Conservation (phyloP, 1,139 yeast species). For the Yamadazyma buinensis region DNA sequence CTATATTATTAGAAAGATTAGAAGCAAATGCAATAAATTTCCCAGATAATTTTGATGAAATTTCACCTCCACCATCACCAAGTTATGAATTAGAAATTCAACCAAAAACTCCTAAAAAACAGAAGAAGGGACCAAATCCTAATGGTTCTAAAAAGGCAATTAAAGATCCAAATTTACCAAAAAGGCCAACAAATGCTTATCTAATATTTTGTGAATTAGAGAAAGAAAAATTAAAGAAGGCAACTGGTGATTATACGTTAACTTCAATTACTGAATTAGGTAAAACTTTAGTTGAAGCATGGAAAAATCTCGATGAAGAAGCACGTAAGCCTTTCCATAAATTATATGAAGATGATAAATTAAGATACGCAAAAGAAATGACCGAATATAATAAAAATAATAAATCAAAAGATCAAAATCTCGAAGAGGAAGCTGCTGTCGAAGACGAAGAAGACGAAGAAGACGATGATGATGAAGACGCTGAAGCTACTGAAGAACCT, state of each 20-base stretch:
- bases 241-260: conserved; percentile 11
- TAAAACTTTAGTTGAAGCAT: conserved; percentile 75
- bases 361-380: conserved; percentile 73
- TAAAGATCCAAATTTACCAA: conserved; percentile 82
- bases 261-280: conserved; percentile 29
- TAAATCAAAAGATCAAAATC: conserved; percentile 7
- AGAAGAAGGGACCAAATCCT: conserved; percentile 17
- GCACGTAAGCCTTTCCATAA: conserved; percentile 74
- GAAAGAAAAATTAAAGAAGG: conserved; percentile 63
- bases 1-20: conserved; percentile 72
- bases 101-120: conserved; percentile 19
- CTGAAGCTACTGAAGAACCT: conserved; percentile 12
- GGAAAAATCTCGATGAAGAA: conserved; percentile 74
- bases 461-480: conserved; percentile 13
- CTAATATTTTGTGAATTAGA: conserved; percentile 83
- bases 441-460: conserved; percentile 13
- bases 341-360: conserved; percentile 74
- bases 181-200: conserved; percentile 88
- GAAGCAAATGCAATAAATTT: conserved; percentile 51
- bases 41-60: conserved; percentile 37
- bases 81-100: conserved; percentile 12
- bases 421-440: conserved; percentile 12
- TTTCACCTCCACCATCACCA: conserved; percentile 37
- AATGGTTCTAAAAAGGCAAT: conserved; percentile 18
- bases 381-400: conserved; percentile 48